These are phyloP conservation scores for Strobilomyces dryophilus DNA, from an alignment of 768 basidiomycete genomes.

Conservation along the genomic window DNA sequence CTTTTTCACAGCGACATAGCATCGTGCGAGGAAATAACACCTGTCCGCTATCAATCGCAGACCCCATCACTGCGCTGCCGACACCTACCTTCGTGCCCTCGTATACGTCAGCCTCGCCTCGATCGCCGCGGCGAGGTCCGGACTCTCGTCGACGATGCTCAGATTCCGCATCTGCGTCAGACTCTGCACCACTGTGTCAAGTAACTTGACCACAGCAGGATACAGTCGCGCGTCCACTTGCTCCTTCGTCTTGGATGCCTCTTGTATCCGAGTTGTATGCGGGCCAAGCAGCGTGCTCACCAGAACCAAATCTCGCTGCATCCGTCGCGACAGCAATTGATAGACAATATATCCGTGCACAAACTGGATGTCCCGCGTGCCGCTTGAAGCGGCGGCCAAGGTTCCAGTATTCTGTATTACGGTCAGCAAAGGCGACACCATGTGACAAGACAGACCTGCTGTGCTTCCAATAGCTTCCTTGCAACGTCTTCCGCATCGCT, in stretches of 20 bases:
- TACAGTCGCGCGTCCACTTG: constrained; percentile 70
- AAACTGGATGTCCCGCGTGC: constrained; percentile 72
- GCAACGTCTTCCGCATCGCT: constrained; percentile 90
- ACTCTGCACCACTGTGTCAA: constrained; percentile 83
- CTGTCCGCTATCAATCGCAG: constrained; percentile 32
- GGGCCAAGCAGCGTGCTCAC: constrained; percentile 57
- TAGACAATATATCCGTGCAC: constrained; percentile 86
- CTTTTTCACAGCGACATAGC: constrained; percentile 65
- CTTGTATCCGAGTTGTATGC: constrained; percentile 30
- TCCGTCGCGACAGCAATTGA: constrained; percentile 81
- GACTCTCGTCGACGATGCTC: constrained; percentile 83
- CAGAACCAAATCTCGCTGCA: constrained; percentile 83
- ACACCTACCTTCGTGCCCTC: constrained; percentile 63
- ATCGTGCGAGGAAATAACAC: constrained; percentile 71
- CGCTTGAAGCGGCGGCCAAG: constrained; percentile 35
- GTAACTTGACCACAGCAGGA: constrained; percentile 83
- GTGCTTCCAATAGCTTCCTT: constrained; percentile 74
- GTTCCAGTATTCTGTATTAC: constrained; percentile 40
- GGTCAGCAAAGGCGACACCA: not conserved
- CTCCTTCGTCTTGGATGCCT: constrained; percentile 33
- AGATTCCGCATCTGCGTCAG: constrained; percentile 79
- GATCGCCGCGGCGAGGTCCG: constrained; percentile 73
- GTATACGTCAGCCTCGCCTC: constrained; percentile 74
- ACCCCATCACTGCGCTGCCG: not conserved
- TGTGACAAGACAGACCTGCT: constrained; percentile 52